Evolutionary conservation across 2,329 filamentous ascomycete genomes (phyloP).

Genomic region (Pseudopithomyces maydicus): DNA sequence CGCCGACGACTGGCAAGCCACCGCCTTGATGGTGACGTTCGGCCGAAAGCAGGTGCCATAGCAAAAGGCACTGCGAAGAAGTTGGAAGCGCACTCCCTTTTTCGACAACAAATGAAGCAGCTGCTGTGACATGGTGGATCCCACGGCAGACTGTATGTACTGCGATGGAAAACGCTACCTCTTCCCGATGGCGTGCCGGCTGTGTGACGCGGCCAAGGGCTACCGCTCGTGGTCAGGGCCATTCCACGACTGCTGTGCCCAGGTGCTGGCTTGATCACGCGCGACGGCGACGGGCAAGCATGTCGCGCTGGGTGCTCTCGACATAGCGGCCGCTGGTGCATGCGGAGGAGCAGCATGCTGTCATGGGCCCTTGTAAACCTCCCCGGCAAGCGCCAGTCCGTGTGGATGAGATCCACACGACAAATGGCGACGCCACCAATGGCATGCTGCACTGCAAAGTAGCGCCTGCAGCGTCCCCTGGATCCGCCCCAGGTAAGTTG

Average conservation of each 20-base stretch:
- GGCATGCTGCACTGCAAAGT: neutral
- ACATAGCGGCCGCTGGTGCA: conserved; percentile 1
- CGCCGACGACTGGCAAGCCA: too few relatives aligned
- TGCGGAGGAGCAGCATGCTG: conserved; percentile 1
- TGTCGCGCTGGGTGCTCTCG: neutral
- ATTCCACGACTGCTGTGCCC: neutral
- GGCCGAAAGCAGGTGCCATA: too few relatives aligned
- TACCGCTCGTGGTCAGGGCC: neutral
- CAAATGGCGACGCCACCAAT: conserved; percentile 1
- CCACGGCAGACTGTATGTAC: neutral
- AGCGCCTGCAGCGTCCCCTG: conserved; percentile 8
- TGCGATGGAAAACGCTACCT: neutral
- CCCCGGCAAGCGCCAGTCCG: conserved; percentile 4
- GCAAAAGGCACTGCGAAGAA: neutral
- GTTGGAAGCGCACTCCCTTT: neutral
- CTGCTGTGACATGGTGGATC: neutral
- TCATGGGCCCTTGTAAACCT: neutral
- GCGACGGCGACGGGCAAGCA: neutral
- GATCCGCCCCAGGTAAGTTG: conserved; percentile 5
- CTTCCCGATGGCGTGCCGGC: neutral
- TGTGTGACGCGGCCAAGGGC: neutral
- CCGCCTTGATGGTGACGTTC: too few relatives aligned
- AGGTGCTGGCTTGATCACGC: neutral
- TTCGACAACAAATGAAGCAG: neutral
- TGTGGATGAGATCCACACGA: neutral